phyloP scores from a whole-genome alignment of 2,329 filamentous ascomycete genomes.

The Chrysoporthe cubensis region DNA sequence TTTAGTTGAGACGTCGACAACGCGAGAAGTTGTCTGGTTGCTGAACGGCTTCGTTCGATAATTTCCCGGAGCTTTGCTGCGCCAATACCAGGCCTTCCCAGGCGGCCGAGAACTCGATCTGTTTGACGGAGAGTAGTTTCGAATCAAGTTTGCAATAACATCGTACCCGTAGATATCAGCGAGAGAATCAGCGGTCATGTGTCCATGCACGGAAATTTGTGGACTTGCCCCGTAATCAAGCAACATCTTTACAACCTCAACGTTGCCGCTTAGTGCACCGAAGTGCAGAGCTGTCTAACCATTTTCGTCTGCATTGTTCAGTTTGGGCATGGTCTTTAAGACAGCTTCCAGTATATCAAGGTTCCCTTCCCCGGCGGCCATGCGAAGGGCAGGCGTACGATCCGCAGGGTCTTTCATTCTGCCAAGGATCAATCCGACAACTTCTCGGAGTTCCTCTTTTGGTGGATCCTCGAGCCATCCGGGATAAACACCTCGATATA shows the following conservation, averaged over 20 bases:
- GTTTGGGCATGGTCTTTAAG: neutral
- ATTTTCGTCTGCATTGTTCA: neutral
- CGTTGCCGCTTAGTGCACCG: neutral
- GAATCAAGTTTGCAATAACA: constrained; percentile 5
- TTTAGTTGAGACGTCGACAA: no score
- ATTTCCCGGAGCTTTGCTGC: no score
- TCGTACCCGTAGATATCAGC: neutral
- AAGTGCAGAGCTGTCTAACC: neutral
- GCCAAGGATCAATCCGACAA: neutral
- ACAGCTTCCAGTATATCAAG: neutral
- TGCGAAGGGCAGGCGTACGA: neutral
- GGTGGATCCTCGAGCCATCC: neutral
- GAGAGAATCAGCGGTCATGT: constrained; percentile 7
- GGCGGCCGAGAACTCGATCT: no score
- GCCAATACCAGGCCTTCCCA: no score
- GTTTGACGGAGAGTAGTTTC: neutral
- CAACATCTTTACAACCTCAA: neutral
- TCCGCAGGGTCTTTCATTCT: neutral
- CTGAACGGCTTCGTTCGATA: no score
- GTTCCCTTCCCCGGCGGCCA: neutral
- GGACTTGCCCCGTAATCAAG: neutral
- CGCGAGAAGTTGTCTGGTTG: no score
- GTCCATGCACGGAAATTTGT: neutral
- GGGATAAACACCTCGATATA: neutral
- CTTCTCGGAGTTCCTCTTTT: neutral